Evolutionary conservation across 148 eudicot genomes (phyloP).

Genomic region (Camellia sinensis): DNA sequence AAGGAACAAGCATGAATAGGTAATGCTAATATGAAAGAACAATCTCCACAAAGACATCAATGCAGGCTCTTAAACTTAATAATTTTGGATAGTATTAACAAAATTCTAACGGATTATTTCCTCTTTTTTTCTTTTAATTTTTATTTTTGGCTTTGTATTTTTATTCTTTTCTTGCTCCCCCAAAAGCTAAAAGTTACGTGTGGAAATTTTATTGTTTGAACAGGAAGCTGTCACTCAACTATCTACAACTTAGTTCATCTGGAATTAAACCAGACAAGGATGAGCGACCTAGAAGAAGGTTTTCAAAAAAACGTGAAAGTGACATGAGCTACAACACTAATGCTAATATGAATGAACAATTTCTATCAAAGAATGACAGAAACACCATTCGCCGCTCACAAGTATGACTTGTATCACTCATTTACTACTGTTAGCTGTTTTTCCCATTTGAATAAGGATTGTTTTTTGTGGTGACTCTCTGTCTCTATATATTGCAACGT

Average conservation of each 20-base stretch:
- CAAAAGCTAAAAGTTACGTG: no score
- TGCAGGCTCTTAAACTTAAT: no score
- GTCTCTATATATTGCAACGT: background rate
- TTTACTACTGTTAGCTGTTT: conserved; percentile 14
- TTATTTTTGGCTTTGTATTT: no score
- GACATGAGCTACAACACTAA: conserved; percentile 37
- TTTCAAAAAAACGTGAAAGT: conserved; percentile 55
- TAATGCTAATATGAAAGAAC: conserved; percentile 9
- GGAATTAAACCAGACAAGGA: conserved; percentile 52
- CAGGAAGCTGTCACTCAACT: conserved; percentile 79
- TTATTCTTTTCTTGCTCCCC: no score
- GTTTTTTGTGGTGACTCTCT: conserved; percentile 4
- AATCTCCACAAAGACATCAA: no score
- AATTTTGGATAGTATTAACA: no score
- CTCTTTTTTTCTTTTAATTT: no score
- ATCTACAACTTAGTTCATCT: conserved; percentile 53
- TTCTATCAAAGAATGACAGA: conserved; percentile 74
- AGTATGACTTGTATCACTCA: conserved; percentile 41
- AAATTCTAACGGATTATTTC: no score
- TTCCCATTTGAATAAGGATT: background rate
- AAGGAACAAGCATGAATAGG: conserved; percentile 95
- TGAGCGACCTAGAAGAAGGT: conserved; percentile 62
- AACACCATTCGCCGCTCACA: conserved; percentile 79
- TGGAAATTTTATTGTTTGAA: conserved; percentile 24
- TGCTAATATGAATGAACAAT: conserved; percentile 32